These are phyloP conservation scores for Ascosphaera acerosa DNA, from an alignment of 2,329 filamentous ascomycete genomes.

Conservation along the genomic window DNA sequence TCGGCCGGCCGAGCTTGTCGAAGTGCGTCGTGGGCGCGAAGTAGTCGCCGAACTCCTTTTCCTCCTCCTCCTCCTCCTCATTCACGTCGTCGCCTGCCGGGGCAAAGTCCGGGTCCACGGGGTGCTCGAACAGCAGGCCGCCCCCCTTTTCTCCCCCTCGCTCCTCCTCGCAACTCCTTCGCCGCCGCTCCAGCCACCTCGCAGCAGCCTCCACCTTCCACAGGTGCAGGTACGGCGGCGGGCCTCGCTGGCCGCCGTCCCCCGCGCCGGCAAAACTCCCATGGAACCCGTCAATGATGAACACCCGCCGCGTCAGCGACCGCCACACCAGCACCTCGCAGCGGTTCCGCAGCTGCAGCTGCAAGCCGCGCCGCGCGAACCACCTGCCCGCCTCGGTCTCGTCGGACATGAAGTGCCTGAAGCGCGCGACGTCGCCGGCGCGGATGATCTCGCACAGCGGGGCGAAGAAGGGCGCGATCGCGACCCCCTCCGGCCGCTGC, in stretches of 20 bases:
- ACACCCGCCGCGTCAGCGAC: slow-evolving; percentile 50
- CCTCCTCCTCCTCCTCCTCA: not conserved
- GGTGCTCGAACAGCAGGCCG: not conserved
- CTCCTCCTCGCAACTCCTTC: not conserved
- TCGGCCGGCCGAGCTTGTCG: slow-evolving; percentile 10
- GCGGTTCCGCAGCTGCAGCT: slow-evolving; percentile 49
- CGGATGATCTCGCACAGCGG: slow-evolving; percentile 50
- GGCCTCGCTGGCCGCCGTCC: slow-evolving; percentile 16
- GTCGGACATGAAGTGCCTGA: slow-evolving; percentile 40
- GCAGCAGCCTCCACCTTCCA: slow-evolving; percentile 39
- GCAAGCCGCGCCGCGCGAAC: slow-evolving; percentile 50
- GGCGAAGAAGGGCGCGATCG: slow-evolving; percentile 38
- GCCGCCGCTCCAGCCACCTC: slow-evolving; percentile 30
- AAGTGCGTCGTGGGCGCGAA: slow-evolving; percentile 13
- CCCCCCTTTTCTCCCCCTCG: not conserved
- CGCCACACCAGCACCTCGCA: slow-evolving; percentile 69
- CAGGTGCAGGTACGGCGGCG: slow-evolving; percentile 50
- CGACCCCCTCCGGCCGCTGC: slow-evolving; percentile 40
- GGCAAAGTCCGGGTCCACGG: slow-evolving; percentile 2
- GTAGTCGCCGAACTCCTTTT: slow-evolving; percentile 9
- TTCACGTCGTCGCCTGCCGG: slow-evolving; percentile 1
- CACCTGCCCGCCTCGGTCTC: slow-evolving; percentile 34
- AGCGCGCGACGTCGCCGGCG: slow-evolving; percentile 46
- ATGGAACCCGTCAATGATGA: slow-evolving; percentile 51
- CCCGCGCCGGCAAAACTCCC: slow-evolving; percentile 20